Percentiles rank a stretch among this genome's conserved stretches.
These are phyloP conservation scores for Aeminium ludgeri DNA, from an alignment of 495 filamentous ascomycete species.

Conservation along the genomic window DNA sequence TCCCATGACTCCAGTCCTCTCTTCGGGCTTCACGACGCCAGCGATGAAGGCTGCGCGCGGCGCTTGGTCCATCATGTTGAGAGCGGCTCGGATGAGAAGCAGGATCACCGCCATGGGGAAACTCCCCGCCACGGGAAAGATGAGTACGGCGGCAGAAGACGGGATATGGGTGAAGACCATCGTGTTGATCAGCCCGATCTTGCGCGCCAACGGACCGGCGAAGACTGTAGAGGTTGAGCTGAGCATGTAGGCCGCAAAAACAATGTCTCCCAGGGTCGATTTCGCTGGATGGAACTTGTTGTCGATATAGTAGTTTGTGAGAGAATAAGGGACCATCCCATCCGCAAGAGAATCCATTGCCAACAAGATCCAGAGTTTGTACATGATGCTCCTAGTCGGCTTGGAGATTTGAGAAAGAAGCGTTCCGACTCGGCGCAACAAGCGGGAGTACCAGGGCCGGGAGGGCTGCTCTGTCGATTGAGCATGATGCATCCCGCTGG, in stretches of 20 bases:
- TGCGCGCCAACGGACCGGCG: slow-evolving; percentile 55
- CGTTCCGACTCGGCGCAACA: not conserved
- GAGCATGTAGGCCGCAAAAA: slow-evolving; percentile 49
- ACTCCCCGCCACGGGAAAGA: slow-evolving; percentile 47
- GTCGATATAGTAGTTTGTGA: slow-evolving; percentile 40
- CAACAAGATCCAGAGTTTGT: slow-evolving; percentile 51
- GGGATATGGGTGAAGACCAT: slow-evolving; percentile 83
- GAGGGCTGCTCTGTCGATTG: not conserved
- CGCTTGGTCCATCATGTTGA: slow-evolving; percentile 67
- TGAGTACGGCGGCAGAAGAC: slow-evolving; percentile 50
- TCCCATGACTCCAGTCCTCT: slow-evolving; percentile 49
- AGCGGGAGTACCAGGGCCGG: not conserved
- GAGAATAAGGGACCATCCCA: slow-evolving; percentile 47
- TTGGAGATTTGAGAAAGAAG: slow-evolving; percentile 10
- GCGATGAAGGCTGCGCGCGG: slow-evolving; percentile 68
- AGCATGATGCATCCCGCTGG: no score
- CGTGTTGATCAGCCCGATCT: slow-evolving; percentile 65
- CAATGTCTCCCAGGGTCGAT: slow-evolving; percentile 53
- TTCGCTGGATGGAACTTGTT: slow-evolving; percentile 55
- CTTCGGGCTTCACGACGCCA: slow-evolving; percentile 48
- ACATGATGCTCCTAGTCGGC: slow-evolving; percentile 12
- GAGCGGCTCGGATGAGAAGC: slow-evolving; percentile 40
- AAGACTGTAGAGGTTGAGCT: slow-evolving; percentile 52
- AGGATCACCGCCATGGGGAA: slow-evolving; percentile 47
- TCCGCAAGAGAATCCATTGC: slow-evolving; percentile 64